phyloP scores from a whole-genome alignment of 805 yeast species.

The Nakazawaea ernobii region DNA sequence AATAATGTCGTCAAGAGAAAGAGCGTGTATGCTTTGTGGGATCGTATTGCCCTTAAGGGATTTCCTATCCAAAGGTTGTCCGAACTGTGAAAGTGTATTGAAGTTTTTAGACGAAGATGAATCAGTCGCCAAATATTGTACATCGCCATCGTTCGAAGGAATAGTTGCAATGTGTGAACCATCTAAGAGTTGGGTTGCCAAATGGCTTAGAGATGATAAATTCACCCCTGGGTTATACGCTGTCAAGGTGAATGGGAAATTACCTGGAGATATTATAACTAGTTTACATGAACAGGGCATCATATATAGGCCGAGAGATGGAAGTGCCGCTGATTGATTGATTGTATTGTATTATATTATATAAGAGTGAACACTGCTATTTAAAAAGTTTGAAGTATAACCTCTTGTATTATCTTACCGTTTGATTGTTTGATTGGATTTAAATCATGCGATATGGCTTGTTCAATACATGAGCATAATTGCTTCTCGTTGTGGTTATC shows the following conservation, averaged over 20 bases:
- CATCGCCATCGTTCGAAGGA: slow-evolving; percentile 96
- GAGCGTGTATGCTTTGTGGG: slow-evolving; percentile 98
- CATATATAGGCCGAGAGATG: slow-evolving; percentile 92
- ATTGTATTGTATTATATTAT: background rate
- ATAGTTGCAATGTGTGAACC: slow-evolving; percentile 86
- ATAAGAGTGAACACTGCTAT: background rate
- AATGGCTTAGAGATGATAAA: slow-evolving; percentile 89
- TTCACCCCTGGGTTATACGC: slow-evolving; percentile 90
- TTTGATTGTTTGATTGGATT: background rate
- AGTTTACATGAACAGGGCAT: slow-evolving; percentile 71
- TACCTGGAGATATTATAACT: slow-evolving; percentile 80
- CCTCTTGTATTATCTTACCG: slow-evolving; percentile 4
- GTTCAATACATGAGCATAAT: background rate
- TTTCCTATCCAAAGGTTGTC: slow-evolving; percentile 86
- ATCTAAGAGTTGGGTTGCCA: slow-evolving; percentile 88
- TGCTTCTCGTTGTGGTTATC: background rate
- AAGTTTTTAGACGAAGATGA: slow-evolving; percentile 77
- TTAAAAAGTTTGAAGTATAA: slow-evolving; percentile 2
- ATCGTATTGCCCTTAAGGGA: slow-evolving; percentile 74
- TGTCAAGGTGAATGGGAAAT: slow-evolving; percentile 83
- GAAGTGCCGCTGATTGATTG: slow-evolving; percentile 60
- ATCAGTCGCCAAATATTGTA: slow-evolving; percentile 79
- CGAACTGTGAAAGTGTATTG: slow-evolving; percentile 89
- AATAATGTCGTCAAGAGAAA: slow-evolving; percentile 55
- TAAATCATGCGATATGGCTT: background rate